Evolutionary conservation across 345 rosid genomes (phyloP), one percentile per base, ranked within the genome.

Genomic region (Brassica rapa): DNA sequence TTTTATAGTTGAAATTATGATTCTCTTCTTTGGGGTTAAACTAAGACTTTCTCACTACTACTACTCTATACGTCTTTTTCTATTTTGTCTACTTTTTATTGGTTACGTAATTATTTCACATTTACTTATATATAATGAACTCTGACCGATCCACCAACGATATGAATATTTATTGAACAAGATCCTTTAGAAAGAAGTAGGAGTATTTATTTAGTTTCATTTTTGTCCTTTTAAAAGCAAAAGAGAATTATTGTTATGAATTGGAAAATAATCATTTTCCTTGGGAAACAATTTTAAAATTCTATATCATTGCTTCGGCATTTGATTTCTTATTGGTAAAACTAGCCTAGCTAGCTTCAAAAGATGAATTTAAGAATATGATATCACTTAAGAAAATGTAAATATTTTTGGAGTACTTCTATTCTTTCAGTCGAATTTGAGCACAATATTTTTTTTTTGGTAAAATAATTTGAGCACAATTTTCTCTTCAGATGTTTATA

Each of bases 141-240:
- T 71, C 76, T 71, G 81, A 77, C 81, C 72, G 76, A 71, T 71
- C 81, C 76, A 77, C 71, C 66, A 39, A 33, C 15, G n/a, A 37
- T 63, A 62, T 33, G 59, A 70, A 57, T 62, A 24, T 23, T 21
- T 60, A 15, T 49, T 49, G 55, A 14, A 49, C 55, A 49, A 49
- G 55, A 49, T 49, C 55, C 53, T 49, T 49, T 49, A 49, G 6
- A n/a, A 49, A 49, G 19, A 49, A 49, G 55, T 49, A 49, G 19
- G n/a, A 49, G 55, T 49, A 49, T 49, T 49, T 49, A 49, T 49
- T 49, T 49, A 49, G 37, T 56, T 70, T 51, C 59, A 55, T 35
- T 61, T 12, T 6, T 2, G 3, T 15, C 1, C 1, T 24, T 5
- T 21, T 23, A 4, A 3, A 24, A 21, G 65, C 23, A 70, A 71